phyloP scores from a whole-genome alignment of 352 stramenopile genomes.

The Phytopythium oedochilum region DNA sequence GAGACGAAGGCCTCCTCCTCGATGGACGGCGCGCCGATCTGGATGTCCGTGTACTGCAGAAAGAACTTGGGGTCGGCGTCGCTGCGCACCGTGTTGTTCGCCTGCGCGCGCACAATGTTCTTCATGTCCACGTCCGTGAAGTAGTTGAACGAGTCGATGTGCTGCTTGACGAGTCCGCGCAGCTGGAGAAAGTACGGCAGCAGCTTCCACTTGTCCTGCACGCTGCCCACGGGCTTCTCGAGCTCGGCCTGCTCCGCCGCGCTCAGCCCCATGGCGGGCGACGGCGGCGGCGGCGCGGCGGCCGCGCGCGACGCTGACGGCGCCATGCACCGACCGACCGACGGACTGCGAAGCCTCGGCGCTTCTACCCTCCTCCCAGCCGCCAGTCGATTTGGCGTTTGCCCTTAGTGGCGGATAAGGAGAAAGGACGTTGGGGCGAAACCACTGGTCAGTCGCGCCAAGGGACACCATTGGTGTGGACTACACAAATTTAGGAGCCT shows the following conservation, averaged over 20 bases:
- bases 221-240: slow-evolving; percentile 63
- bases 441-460: neutral
- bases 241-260: slow-evolving; percentile 49
- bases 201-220: slow-evolving; percentile 98
- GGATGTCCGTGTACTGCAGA: slow-evolving; percentile 98
- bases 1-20: slow-evolving; percentile 96
- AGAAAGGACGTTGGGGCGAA: too few relatives aligned
- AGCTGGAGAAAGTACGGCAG: slow-evolving; percentile 97
- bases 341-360: neutral
- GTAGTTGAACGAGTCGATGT: slow-evolving; percentile 99
- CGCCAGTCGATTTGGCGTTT: slow-evolving; percentile 6
- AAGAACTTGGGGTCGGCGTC: slow-evolving; percentile 99
- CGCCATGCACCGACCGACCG: slow-evolving; percentile 16
- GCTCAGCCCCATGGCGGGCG: slow-evolving; percentile 3
- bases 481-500: too few relatives aligned
- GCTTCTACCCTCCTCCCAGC: neutral
- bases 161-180: slow-evolving; percentile 93
- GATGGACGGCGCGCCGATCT: slow-evolving; percentile 94
- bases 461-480: neutral
- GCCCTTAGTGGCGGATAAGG: neutral
- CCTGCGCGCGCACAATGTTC: slow-evolving; percentile 96
- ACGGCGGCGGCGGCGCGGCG: slow-evolving; percentile 3
- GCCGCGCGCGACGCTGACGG: slow-evolving; percentile 10
- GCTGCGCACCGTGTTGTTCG: slow-evolving; percentile 88
- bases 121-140: slow-evolving; percentile 99